phyloP scores from a whole-genome alignment of 371 early-diverging fungal species.

The Mortierella sp. region DNA sequence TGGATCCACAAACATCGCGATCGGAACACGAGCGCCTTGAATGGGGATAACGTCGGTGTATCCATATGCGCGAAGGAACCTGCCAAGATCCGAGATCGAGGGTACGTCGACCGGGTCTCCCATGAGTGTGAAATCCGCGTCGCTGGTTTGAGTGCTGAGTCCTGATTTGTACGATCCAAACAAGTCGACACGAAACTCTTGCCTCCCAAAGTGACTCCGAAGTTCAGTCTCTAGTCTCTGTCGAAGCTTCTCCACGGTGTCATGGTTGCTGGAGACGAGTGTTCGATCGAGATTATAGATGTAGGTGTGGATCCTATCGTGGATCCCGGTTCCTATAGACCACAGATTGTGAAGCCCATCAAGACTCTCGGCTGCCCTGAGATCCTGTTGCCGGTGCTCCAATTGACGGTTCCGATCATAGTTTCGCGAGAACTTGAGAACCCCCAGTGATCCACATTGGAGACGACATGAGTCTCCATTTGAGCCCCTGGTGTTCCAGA shows the following conservation, averaged over 20 bases:
- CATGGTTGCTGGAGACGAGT: no score
- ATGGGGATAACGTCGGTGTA: neutral
- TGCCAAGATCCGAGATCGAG: neutral
- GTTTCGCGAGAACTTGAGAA: no score
- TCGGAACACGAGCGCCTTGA: constrained; percentile 10
- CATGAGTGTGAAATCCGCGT: constrained; percentile 10
- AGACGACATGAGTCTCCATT: no score
- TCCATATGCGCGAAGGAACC: neutral
- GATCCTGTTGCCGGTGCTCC: no score
- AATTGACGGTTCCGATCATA: no score
- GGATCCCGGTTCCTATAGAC: no score
- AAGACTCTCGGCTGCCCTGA: no score
- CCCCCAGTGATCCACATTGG: no score
- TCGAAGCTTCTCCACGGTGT: neutral
- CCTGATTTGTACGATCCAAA: constrained; percentile 11
- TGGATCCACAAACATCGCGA: constrained; percentile 13
- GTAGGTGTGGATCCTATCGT: neutral
- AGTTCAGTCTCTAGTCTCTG: neutral
- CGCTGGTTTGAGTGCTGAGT: constrained; percentile 1
- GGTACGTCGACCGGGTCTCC: neutral
- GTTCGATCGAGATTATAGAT: neutral
- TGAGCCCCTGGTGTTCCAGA: no score
- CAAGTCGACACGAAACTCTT: neutral
- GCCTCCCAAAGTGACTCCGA: no score
- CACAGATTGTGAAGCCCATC: no score